Evolutionary conservation across 2,329 filamentous ascomycete species (phyloP).

Genomic region (Chaetothyriales sp.): DNA sequence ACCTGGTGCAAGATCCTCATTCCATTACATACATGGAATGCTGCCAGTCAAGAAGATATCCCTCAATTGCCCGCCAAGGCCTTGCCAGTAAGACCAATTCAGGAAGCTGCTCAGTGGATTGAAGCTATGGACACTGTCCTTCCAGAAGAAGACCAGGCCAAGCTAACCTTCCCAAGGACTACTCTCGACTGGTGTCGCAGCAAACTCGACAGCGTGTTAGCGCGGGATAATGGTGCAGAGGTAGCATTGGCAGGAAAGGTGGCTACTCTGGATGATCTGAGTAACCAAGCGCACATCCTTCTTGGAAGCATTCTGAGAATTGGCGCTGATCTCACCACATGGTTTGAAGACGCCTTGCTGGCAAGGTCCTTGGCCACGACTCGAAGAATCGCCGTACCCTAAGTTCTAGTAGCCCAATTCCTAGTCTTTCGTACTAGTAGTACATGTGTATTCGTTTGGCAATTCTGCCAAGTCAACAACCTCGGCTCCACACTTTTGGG

Average conservation of each 20-base stretch:
- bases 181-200: neutral
- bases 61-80: neutral
- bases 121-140: neutral
- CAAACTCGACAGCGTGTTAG: neutral
- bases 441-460: too few species aligned
- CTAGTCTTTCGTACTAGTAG: too few species aligned
- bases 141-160: neutral
- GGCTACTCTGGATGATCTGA: neutral
- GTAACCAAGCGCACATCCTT: slow-evolving; percentile 1
- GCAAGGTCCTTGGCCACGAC: neutral
- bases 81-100: neutral
- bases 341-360: slow-evolving; percentile 1
- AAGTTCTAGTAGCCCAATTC: neutral
- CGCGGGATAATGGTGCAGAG: neutral
- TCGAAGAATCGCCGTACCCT: neutral
- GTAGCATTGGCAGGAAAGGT: neutral
- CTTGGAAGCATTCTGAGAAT: neutral
- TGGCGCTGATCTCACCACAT: slow-evolving; percentile 1
- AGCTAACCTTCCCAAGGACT: slow-evolving; percentile 1
- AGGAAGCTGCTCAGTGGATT: slow-evolving; percentile 2
- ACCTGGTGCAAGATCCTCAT: neutral
- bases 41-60: neutral
- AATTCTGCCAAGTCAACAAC: neutral
- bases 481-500: neutral
- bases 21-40: neutral